phyloP scores from a whole-genome alignment of 2,329 filamentous ascomycete species.

The Plectosphaerella sp. region DNA sequence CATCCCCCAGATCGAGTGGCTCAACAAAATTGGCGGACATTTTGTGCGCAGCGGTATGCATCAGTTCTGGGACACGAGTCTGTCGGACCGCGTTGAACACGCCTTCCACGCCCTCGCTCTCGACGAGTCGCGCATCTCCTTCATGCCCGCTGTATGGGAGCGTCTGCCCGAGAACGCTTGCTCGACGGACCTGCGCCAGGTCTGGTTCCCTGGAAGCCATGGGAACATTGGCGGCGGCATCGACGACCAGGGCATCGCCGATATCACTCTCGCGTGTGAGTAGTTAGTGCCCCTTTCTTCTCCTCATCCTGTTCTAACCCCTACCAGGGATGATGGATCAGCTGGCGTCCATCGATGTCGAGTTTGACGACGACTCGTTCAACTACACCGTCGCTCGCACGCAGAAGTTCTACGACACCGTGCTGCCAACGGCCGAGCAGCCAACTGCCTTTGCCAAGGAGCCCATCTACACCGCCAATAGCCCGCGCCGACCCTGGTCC shows the following conservation, averaged over 20 bases:
- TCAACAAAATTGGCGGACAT: constrained; percentile 31
- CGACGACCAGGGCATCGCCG: constrained; percentile 42
- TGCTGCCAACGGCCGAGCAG: constrained; percentile 5
- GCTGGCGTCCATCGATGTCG: constrained; percentile 43
- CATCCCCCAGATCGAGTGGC: constrained; percentile 39
- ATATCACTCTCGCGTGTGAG: constrained; percentile 34
- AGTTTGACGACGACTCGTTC: constrained; percentile 39
- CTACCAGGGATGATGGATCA: constrained; percentile 52
- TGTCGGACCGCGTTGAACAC: constrained; percentile 49
- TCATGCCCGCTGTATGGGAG: constrained; percentile 53
- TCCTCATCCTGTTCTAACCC: not conserved
- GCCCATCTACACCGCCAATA: constrained; percentile 41
- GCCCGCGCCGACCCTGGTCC: constrained; percentile 44
- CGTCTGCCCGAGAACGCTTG: constrained; percentile 29
- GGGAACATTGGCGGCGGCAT: constrained; percentile 68
- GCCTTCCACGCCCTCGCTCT: constrained; percentile 57
- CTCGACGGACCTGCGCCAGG: constrained; percentile 41
- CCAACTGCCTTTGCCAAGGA: constrained; percentile 37
- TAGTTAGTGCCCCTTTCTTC: not conserved
- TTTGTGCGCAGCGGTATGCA: constrained; percentile 29
- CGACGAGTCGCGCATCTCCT: constrained; percentile 51
- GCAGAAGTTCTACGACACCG: constrained; percentile 17
- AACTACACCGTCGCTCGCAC: constrained; percentile 30
- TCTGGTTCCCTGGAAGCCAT: constrained; percentile 69
- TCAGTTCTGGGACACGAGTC: constrained; percentile 47